Percentiles rank a stretch among this genome's conserved stretches.
These are phyloP conservation scores for Boletellus emodensis DNA, from an alignment of 768 basidiomycete species.

Conservation along the genomic window DNA sequence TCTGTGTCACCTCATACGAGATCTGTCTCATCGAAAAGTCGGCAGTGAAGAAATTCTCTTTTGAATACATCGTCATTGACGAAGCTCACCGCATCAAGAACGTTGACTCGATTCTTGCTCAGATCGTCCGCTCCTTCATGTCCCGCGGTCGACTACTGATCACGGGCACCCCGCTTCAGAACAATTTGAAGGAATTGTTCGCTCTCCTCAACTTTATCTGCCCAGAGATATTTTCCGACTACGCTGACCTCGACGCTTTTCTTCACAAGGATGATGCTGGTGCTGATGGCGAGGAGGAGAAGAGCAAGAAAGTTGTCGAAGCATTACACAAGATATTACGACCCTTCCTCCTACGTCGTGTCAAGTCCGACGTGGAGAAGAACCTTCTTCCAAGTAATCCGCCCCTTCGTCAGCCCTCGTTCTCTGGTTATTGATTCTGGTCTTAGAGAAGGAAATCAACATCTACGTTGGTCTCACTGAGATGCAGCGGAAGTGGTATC, in stretches of 20 bases:
- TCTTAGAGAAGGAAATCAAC: slow-evolving; percentile 93
- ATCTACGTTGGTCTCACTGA: slow-evolving; percentile 96
- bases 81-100: slow-evolving; percentile 99
- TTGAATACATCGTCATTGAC: slow-evolving; percentile 97
- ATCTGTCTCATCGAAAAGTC: slow-evolving; percentile 94
- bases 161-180: slow-evolving; percentile 95
- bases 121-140: slow-evolving; percentile 89
- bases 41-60: slow-evolving; percentile 90
- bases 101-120: slow-evolving; percentile 90
- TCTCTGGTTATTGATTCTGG: neutral
- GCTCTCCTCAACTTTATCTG: slow-evolving; percentile 93
- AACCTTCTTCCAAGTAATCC: slow-evolving; percentile 80
- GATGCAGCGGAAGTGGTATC: slow-evolving; percentile 99
- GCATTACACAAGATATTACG: slow-evolving; percentile 95
- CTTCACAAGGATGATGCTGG: slow-evolving; percentile 80
- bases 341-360: slow-evolving; percentile 89
- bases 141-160: slow-evolving; percentile 89
- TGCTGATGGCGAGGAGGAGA: slow-evolving; percentile 69
- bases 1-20: slow-evolving; percentile 95
- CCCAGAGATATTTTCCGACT: slow-evolving; percentile 92
- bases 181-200: slow-evolving; percentile 94
- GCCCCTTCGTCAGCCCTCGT: neutral
- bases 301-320: slow-evolving; percentile 91
- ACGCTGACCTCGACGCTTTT: slow-evolving; percentile 89
- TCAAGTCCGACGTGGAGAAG: slow-evolving; percentile 97